A percentile compares a stretch with the other conserved stretches of the same genome.
phyloP scores from a whole-genome alignment of 768 basidiomycete genomes.

The Lentinula sp. region DNA sequence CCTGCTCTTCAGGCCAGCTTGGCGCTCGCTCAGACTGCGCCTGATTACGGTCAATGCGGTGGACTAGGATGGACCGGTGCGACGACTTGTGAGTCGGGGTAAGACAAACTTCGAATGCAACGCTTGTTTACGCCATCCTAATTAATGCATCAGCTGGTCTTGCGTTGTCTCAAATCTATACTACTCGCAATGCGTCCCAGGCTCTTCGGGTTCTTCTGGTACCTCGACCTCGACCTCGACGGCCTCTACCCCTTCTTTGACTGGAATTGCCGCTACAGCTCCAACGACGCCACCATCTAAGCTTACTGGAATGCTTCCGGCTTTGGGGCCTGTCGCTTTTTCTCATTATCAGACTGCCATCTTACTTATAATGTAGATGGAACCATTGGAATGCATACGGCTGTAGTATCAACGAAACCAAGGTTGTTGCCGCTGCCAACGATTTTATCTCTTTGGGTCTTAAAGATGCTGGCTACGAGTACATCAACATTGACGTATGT shows the following conservation, averaged over 20 bases:
- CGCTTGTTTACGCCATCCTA: background rate
- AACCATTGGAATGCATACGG: slow-evolving; percentile 49
- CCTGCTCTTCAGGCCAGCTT: background rate
- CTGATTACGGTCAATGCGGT: slow-evolving; percentile 21
- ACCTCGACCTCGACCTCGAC: slow-evolving; percentile 11
- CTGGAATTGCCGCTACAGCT: slow-evolving; percentile 25
- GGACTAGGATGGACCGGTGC: slow-evolving; percentile 26
- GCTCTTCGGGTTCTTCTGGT: background rate
- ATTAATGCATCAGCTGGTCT: slow-evolving; percentile 18
- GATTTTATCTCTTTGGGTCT: slow-evolving; percentile 40
- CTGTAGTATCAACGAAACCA: slow-evolving; percentile 38
- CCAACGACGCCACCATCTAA: slow-evolving; percentile 36
- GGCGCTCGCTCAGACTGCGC: background rate
- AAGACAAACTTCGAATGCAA: background rate
- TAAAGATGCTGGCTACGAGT: slow-evolving; percentile 42
- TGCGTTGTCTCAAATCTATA: slow-evolving; percentile 26
- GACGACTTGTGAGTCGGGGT: slow-evolving; percentile 26
- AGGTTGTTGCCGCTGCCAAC: slow-evolving; percentile 40
- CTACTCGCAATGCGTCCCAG: slow-evolving; percentile 31
- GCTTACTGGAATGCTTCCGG: slow-evolving; percentile 36
- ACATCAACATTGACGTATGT: slow-evolving; percentile 46
- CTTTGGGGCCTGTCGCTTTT: slow-evolving; percentile 30
- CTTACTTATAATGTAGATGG: slow-evolving; percentile 29
- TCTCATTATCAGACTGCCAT: background rate
- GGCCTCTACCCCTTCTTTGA: slow-evolving; percentile 15